Conservation (phyloP, 108 stramenopile genomes). For the Fragilaria crotonensis region DNA sequence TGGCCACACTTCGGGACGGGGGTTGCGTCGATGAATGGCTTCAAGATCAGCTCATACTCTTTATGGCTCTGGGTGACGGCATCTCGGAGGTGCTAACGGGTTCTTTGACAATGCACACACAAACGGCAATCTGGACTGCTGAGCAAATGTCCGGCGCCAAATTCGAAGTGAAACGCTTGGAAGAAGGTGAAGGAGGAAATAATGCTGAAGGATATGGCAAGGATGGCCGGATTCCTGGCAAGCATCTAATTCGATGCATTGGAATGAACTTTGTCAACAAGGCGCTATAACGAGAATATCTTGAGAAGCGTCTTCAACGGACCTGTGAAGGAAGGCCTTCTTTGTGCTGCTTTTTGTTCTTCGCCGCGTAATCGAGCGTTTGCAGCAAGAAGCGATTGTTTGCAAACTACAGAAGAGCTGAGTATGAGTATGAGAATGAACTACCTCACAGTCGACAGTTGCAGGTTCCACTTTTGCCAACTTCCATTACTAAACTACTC, state of each 20-base stretch:
- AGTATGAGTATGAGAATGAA: too few species aligned
- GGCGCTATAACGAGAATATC: too few species aligned
- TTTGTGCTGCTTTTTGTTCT: too few species aligned
- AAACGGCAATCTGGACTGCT: slow-evolving; percentile 55
- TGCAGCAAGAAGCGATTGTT: too few species aligned
- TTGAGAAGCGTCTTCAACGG: too few species aligned
- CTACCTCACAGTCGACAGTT: too few species aligned
- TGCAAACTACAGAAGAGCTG: too few species aligned
- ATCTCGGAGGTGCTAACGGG: slow-evolving; percentile 49
- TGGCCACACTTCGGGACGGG: slow-evolving; percentile 31
- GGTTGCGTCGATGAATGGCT: slow-evolving; percentile 60
- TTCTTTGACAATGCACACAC: slow-evolving; percentile 51
- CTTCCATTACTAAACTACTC: too few species aligned
- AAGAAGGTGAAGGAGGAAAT: not conserved
- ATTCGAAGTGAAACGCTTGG: slow-evolving; percentile 27
- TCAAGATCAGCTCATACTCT: slow-evolving; percentile 65
- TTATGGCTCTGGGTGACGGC: slow-evolving; percentile 60
- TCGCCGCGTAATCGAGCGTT: too few species aligned
- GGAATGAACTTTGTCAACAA: too few species aligned
- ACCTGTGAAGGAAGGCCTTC: too few species aligned
- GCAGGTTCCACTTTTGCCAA: too few species aligned
- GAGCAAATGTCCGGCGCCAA: slow-evolving; percentile 21
- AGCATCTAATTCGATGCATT: slow-evolving; percentile 33
- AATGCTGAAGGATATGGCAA: slow-evolving; percentile 13
- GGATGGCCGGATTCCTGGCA: slow-evolving; percentile 29